These are phyloP conservation scores for Pythium phragmitis DNA, from an alignment of 352 stramenopile species.

Conservation along the genomic window DNA sequence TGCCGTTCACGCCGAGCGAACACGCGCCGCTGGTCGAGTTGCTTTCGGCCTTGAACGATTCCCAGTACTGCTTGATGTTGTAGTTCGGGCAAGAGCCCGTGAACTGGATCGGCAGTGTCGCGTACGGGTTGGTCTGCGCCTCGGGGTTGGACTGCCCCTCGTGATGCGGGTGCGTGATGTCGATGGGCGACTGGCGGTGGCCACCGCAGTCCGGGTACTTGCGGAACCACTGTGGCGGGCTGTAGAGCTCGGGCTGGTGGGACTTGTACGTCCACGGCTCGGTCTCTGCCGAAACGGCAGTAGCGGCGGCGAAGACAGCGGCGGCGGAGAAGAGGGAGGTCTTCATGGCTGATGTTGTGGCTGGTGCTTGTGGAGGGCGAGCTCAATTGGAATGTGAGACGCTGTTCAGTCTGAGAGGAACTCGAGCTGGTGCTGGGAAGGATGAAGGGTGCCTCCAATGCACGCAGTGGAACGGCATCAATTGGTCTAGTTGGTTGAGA, in stretches of 20 bases:
- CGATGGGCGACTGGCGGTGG: conserved; percentile 34
- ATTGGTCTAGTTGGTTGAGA: too few relatives aligned
- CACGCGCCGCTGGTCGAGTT: conserved; percentile 1
- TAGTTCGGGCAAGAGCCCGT: conserved; percentile 17
- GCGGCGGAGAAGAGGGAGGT: background rate
- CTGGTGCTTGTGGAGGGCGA: background rate
- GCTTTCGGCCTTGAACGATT: conserved; percentile 25
- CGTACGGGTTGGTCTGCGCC: background rate
- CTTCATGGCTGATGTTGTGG: conserved; percentile 3
- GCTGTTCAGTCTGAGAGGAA: background rate
- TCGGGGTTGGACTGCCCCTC: too few relatives aligned
- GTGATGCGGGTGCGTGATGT: conserved; percentile 6
- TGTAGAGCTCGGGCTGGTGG: background rate
- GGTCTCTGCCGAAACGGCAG: background rate
- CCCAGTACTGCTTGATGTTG: conserved; percentile 24
- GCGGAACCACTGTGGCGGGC: conserved; percentile 18
- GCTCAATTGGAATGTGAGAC: background rate
- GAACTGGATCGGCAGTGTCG: conserved; percentile 14
- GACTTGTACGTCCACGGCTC: conserved; percentile 8
- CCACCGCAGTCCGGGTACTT: conserved; percentile 24
- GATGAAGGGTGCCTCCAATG: too few relatives aligned
- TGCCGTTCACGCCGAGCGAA: conserved; percentile 8
- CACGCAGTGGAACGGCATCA: too few relatives aligned
- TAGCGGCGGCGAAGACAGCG: background rate
- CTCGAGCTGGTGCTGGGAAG: too few relatives aligned